phyloP scores from a whole-genome alignment of 1,139 yeast species.

The Sugiyamaella novakii region DNA sequence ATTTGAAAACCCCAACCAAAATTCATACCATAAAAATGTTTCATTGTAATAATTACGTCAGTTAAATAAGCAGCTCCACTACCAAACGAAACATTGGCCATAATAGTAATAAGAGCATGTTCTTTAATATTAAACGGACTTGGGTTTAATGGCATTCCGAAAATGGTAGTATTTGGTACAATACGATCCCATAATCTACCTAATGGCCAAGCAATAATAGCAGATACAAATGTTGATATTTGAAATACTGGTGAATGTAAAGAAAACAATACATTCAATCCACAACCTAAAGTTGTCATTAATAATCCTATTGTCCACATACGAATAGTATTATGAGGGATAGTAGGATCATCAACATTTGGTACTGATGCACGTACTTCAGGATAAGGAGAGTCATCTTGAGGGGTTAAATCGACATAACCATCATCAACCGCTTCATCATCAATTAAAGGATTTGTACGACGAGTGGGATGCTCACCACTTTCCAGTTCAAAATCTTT shows the following conservation, averaged over 20 bases:
- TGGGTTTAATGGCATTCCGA: slow-evolving; percentile 55
- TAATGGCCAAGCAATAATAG: slow-evolving; percentile 63
- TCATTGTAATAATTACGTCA: slow-evolving; percentile 60
- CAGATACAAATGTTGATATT: slow-evolving; percentile 58
- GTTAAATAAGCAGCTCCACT: slow-evolving; percentile 65
- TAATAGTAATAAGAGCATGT: slow-evolving; percentile 63
- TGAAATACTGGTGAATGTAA: slow-evolving; percentile 59
- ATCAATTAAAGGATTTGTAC: background rate
- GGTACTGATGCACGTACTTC: slow-evolving; percentile 75
- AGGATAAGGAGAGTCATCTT: slow-evolving; percentile 62
- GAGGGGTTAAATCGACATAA: slow-evolving; percentile 47
- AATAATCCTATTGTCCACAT: slow-evolving; percentile 58
- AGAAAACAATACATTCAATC: slow-evolving; percentile 60
- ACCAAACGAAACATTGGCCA: slow-evolving; percentile 60
- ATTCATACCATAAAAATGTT: slow-evolving; percentile 52
- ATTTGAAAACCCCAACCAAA: slow-evolving; percentile 56
- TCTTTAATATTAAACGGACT: slow-evolving; percentile 66
- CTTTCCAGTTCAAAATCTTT: background rate
- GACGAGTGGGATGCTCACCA: too few relatives aligned
- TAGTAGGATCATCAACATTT: slow-evolving; percentile 54
- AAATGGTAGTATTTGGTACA: slow-evolving; percentile 53
- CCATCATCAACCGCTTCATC: slow-evolving; percentile 17
- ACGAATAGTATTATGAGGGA: slow-evolving; percentile 64
- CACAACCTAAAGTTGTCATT: slow-evolving; percentile 62
- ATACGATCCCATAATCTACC: slow-evolving; percentile 55